phyloP scores from a whole-genome alignment of 371 early-diverging fungal genomes.

The Mucor lusitanicus region DNA sequence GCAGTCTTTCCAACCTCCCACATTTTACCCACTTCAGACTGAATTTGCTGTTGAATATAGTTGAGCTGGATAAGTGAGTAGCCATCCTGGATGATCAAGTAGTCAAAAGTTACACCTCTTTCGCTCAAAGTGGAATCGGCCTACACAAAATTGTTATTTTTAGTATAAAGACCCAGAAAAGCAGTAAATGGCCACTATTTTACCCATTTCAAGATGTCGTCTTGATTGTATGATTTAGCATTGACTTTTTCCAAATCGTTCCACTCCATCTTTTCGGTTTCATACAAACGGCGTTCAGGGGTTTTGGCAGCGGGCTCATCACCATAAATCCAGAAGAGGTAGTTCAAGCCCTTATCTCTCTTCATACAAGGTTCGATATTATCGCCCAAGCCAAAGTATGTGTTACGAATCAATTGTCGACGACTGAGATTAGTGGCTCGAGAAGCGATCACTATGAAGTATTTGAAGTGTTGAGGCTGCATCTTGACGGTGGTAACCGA shows the following conservation, averaged over 20 bases:
- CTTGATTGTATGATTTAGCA: slow-evolving; percentile 30
- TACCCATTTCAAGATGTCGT: slow-evolving; percentile 41
- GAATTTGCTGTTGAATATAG: slow-evolving; percentile 21
- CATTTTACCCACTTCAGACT: slow-evolving; percentile 15
- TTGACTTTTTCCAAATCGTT: slow-evolving; percentile 40
- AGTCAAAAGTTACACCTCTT: slow-evolving; percentile 37
- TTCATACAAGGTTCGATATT: slow-evolving; percentile 59
- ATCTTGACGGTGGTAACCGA: slow-evolving; percentile 24
- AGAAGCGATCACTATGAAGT: slow-evolving; percentile 57
- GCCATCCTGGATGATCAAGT: slow-evolving; percentile 43
- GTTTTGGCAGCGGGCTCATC: slow-evolving; percentile 30
- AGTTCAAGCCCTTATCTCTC: slow-evolving; percentile 43
- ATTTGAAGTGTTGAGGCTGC: slow-evolving; percentile 38
- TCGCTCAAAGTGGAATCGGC: slow-evolving; percentile 12
- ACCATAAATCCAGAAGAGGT: slow-evolving; percentile 58
- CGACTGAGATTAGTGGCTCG: slow-evolving; percentile 39
- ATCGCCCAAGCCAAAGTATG: slow-evolving; percentile 54
- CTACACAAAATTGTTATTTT: slow-evolving; percentile 7
- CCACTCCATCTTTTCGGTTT: slow-evolving; percentile 61
- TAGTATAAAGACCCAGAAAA: not conserved
- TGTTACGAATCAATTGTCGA: slow-evolving; percentile 52
- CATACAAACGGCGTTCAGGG: slow-evolving; percentile 40
- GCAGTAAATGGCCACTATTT: not conserved
- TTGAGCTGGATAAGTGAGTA: slow-evolving; percentile 34
- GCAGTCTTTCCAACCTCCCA: not conserved